phyloP scores from a whole-genome alignment of 2,329 filamentous ascomycete genomes.

The Verruconis gallopava region DNA sequence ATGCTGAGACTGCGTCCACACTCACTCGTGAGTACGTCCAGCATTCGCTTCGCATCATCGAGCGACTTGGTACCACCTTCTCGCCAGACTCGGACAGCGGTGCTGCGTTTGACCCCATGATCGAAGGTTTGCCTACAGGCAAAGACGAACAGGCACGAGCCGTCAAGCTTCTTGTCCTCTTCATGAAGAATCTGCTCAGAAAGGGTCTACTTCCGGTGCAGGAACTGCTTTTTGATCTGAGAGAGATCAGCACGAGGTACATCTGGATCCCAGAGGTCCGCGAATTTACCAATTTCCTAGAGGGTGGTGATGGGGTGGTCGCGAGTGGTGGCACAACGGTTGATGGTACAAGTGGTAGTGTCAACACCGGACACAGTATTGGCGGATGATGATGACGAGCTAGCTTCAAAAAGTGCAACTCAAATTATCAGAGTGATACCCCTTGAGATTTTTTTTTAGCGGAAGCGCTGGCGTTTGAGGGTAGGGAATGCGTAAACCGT shows the following conservation, averaged over 20 bases:
- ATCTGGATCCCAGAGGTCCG: slow-evolving; percentile 28
- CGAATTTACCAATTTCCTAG: slow-evolving; percentile 20
- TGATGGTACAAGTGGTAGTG: too few species aligned
- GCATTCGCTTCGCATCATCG: slow-evolving; percentile 23
- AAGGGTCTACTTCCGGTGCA: slow-evolving; percentile 20
- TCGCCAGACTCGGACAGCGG: background rate
- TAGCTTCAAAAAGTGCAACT: too few species aligned
- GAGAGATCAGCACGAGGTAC: slow-evolving; percentile 27
- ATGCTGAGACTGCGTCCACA: slow-evolving; percentile 16
- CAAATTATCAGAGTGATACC: too few species aligned
- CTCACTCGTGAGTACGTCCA: slow-evolving; percentile 25
- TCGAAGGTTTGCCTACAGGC: slow-evolving; percentile 12
- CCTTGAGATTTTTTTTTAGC: too few species aligned
- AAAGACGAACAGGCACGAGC: slow-evolving; percentile 24
- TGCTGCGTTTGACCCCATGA: slow-evolving; percentile 1
- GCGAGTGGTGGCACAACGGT: background rate
- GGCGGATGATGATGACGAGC: too few species aligned
- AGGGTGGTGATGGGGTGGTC: slow-evolving; percentile 1
- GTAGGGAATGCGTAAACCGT: too few species aligned
- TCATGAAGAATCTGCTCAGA: slow-evolving; percentile 25
- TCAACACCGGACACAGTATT: too few species aligned
- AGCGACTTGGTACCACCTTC: slow-evolving; percentile 12
- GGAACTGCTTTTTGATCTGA: slow-evolving; percentile 26
- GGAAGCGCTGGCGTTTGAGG: too few species aligned
- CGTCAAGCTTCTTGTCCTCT: slow-evolving; percentile 25